Percentiles rank a stretch among this genome's conserved stretches.
Evolutionary conservation across 2,329 filamentous ascomycete genomes (phyloP).

Genomic region (Botrytis sinoallii): DNA sequence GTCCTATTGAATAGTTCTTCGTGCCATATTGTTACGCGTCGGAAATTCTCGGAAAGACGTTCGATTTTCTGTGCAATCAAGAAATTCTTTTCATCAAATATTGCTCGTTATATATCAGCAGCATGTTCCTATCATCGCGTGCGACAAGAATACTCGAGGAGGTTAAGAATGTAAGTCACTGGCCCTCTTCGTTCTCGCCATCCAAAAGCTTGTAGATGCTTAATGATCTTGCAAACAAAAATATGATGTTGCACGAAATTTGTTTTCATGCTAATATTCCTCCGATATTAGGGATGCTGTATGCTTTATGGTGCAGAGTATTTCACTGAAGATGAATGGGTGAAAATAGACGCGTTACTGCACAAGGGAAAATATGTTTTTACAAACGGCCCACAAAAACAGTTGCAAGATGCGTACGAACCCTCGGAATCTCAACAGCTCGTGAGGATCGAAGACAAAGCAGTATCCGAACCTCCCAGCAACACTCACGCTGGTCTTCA

Average conservation of each 20-base stretch:
- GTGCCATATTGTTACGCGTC: background rate
- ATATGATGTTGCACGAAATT: background rate
- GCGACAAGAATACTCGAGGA: background rate
- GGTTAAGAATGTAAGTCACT: background rate
- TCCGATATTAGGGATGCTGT: conserved; percentile 18
- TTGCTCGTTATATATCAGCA: background rate
- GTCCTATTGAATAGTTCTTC: background rate
- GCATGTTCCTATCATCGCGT: background rate
- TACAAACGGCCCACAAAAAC: conserved; percentile 26
- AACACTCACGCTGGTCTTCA: background rate
- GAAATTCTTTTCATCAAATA: background rate
- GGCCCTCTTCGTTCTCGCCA: background rate
- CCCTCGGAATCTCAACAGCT: background rate
- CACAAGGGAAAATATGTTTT: conserved; percentile 36
- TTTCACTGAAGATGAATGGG: conserved; percentile 36
- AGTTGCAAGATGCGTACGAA: background rate
- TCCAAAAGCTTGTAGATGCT: background rate
- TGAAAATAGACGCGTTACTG: conserved; percentile 32
- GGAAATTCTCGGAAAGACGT: background rate
- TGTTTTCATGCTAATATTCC: background rate
- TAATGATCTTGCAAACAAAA: background rate
- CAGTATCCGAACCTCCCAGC: background rate
- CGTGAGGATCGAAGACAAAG: background rate
- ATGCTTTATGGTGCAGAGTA: conserved; percentile 34
- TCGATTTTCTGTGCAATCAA: background rate